Conservation (phyloP, 2,329 filamentous ascomycete genomes). For the Ilyonectria sp. region DNA sequence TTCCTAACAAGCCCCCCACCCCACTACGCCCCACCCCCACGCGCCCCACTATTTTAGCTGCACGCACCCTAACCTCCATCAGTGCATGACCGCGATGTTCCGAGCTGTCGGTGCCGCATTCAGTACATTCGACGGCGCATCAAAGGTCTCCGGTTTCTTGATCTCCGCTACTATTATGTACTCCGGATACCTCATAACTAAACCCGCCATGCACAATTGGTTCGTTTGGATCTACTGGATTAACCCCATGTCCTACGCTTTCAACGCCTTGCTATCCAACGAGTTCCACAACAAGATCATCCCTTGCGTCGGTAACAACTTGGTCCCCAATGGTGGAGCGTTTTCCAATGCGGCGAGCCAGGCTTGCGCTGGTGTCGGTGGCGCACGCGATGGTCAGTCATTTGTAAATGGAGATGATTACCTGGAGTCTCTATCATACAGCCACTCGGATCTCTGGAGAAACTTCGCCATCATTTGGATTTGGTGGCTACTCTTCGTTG, state of each 20-base stretch:
- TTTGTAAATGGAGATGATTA: conserved; percentile 72
- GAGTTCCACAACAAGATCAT: conserved; percentile 75
- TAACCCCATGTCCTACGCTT: conserved; percentile 78
- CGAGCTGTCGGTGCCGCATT: conserved; percentile 70
- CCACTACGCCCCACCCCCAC: background rate
- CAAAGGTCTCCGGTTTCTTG: conserved; percentile 68
- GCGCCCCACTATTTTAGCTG: background rate
- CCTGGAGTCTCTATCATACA: conserved; percentile 68
- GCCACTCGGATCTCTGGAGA: conserved; percentile 67
- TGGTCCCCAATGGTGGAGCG: conserved; percentile 66
- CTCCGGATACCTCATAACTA: conserved; percentile 75
- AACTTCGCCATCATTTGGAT: conserved; percentile 76
- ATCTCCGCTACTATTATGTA: conserved; percentile 72
- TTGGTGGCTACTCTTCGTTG: conserved; percentile 74
- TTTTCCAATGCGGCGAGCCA: conserved; percentile 62
- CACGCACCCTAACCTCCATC: conserved; percentile 13
- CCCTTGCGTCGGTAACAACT: conserved; percentile 63
- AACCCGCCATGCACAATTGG: conserved; percentile 75
- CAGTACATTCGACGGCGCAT: conserved; percentile 70
- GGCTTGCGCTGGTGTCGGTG: conserved; percentile 72
- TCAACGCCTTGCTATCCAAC: conserved; percentile 78
- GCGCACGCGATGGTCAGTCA: conserved; percentile 64
- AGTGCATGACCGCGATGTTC: conserved; percentile 73
- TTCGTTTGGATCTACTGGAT: conserved; percentile 76
- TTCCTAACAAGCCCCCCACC: background rate